A percentile compares a stretch with the other conserved stretches of the same genome.
phyloP scores from a whole-genome alignment of 2,329 filamentous ascomycete genomes.

The Botrytis byssoidea region DNA sequence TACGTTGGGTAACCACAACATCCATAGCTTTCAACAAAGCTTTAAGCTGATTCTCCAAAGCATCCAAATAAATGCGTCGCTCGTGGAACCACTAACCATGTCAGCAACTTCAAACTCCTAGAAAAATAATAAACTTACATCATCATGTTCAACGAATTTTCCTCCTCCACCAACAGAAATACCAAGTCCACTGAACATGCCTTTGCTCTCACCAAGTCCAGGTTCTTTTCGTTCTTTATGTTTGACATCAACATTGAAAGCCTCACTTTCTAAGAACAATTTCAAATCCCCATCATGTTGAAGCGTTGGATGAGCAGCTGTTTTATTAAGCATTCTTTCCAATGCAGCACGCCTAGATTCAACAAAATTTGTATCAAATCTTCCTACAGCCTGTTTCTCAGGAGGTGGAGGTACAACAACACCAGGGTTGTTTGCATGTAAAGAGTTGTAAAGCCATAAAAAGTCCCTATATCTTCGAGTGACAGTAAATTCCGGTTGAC shows the following conservation, averaged over 20 bases:
- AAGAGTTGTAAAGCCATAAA: slow-evolving; percentile 92
- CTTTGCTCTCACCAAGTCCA: slow-evolving; percentile 84
- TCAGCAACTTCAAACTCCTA: slow-evolving; percentile 29
- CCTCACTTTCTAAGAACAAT: slow-evolving; percentile 92
- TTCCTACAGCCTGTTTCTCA: slow-evolving; percentile 94
- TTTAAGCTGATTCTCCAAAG: slow-evolving; percentile 86
- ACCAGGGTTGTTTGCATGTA: slow-evolving; percentile 92
- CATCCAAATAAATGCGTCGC: slow-evolving; percentile 89
- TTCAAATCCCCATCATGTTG: slow-evolving; percentile 94
- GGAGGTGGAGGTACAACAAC: slow-evolving; percentile 93
- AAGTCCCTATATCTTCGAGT: slow-evolving; percentile 95
- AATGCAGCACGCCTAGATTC: slow-evolving; percentile 87
- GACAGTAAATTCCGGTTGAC: slow-evolving; percentile 87
- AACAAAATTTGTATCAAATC: slow-evolving; percentile 96
- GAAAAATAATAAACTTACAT: slow-evolving; percentile 55
- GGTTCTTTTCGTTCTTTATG: slow-evolving; percentile 93
- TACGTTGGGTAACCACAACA: slow-evolving; percentile 85
- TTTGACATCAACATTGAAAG: slow-evolving; percentile 95
- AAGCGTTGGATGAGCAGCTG: slow-evolving; percentile 79
- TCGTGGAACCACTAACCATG: slow-evolving; percentile 87
- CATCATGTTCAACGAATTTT: slow-evolving; percentile 98
- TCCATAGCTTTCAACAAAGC: slow-evolving; percentile 91
- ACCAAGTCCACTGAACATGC: slow-evolving; percentile 82
- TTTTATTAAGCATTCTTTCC: slow-evolving; percentile 98
- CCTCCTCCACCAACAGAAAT: slow-evolving; percentile 71